phyloP scores from a whole-genome alignment of 495 filamentous ascomycete genomes.

The Hypoxylon intermedium region DNA sequence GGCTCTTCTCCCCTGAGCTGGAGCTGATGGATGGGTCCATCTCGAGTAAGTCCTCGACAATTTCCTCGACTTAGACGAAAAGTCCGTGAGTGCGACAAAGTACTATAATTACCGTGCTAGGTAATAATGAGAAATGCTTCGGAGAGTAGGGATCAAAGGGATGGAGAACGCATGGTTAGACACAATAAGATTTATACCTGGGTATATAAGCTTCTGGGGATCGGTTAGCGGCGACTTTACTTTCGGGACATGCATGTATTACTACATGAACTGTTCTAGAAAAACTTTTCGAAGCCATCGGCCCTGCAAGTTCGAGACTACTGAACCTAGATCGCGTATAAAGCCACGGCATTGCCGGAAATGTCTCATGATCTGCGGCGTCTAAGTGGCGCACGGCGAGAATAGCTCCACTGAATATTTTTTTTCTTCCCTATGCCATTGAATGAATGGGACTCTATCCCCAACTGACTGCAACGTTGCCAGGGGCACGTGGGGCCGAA shows the following conservation, averaged over 20 bases:
- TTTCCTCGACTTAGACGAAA: constrained; percentile 9
- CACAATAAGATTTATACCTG: constrained; percentile 3
- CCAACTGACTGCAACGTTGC: constrained; percentile 18
- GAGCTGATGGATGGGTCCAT: constrained; percentile 27
- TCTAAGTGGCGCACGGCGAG: constrained; percentile 23
- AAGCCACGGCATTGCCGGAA: constrained; percentile 28
- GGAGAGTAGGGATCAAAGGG: background rate
- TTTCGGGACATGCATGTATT: background rate
- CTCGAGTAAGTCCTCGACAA: constrained; percentile 16
- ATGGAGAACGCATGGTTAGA: constrained; percentile 4
- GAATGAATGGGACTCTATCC: constrained; percentile 24
- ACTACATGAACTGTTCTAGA: background rate
- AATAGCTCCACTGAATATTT: constrained; percentile 27
- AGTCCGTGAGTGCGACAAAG: background rate
- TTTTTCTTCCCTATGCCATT: constrained; percentile 15
- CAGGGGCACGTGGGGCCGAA: constrained; percentile 13
- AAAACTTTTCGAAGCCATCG: constrained; percentile 22
- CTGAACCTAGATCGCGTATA: background rate
- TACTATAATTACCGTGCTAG: constrained; percentile 15
- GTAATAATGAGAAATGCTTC: constrained; percentile 17
- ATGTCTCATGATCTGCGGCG: constrained; percentile 33
- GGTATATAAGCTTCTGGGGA: constrained; percentile 17
- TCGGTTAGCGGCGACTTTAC: constrained; percentile 17
- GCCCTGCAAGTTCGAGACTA: constrained; percentile 19
- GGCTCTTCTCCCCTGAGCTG: constrained; percentile 28